Evolutionary conservation across 139 green algal genomes (phyloP), one percentile per base, ranked within the genome.

Genomic region (Chlamydomonas applanata): DNA sequence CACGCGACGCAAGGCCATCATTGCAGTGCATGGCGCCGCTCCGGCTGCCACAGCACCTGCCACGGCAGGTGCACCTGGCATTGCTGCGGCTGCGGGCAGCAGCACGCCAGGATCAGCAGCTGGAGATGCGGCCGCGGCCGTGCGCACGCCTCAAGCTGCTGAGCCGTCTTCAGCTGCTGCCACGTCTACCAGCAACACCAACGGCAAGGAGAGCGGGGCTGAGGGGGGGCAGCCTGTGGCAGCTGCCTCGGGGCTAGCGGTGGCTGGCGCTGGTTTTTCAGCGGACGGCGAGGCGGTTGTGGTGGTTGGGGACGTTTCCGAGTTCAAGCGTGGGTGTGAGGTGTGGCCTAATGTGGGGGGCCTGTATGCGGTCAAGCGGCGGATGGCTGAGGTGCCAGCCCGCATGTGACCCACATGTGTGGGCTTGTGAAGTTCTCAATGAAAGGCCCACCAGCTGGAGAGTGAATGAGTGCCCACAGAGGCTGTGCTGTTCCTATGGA

Each of bases 301-400:
- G n/a, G 64, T 73, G n/a, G 45, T 33, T 19, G 20, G 52, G n/a
- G 83, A 88, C 46, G 46, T 91, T 33, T 80, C 49, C 49, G 57
- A 53, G 4, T 90, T 86, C 77, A 94, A 93, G 71, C 79, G 87
- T 0, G 33, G 68, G 19, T 88, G 88, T 53, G 78, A 84, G 63
- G 56, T 87, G 59, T 89, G 56, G 33, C 71, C 71, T 27, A 66
- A 49, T 16, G 64, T 75, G 65, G 33, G 52, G 36, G 64, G 67
- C n/a, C 61, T 81, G 40, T 79, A 49, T 11, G 40, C 40, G 7
- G 40, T 49, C 7, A 49, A 49, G 40, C 7, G 40, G 40, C 40
- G 40, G 7, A 49, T 49, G 40, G 40, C 40, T 7, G 40, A 49
- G 40, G 40, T 49, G 40, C 7, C 40, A 19, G 40, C 40, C 7